These are phyloP conservation scores for Helminthosporium solani DNA, from an alignment of 2,329 filamentous ascomycete genomes.

Conservation along the genomic window DNA sequence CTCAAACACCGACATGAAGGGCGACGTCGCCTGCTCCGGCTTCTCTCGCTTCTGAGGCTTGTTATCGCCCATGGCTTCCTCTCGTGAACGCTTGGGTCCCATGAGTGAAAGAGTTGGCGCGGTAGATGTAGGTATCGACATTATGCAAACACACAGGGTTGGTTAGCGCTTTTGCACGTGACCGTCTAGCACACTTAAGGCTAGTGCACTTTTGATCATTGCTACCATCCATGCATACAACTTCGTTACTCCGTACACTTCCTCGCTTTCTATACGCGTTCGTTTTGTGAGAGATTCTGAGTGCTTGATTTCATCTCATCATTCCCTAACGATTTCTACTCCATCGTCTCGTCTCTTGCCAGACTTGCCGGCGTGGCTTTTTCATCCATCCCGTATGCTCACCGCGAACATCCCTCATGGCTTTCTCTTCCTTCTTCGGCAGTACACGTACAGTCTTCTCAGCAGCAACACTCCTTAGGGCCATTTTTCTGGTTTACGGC, in stretches of 20 bases:
- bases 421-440: slow-evolving; percentile 35
- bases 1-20: slow-evolving; percentile 73
- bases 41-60: slow-evolving; percentile 18
- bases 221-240: too few relatives aligned
- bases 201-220: slow-evolving; percentile 10
- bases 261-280: neutral
- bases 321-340: neutral
- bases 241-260: too few relatives aligned
- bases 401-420: slow-evolving; percentile 16
- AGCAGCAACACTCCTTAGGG: slow-evolving; percentile 62
- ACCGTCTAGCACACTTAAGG: slow-evolving; percentile 16
- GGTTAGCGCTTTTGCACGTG: slow-evolving; percentile 25
- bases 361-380: neutral
- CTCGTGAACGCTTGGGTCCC: slow-evolving; percentile 38
- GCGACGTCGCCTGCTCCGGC: slow-evolving; percentile 39
- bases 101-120: slow-evolving; percentile 19
- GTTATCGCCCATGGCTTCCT: slow-evolving; percentile 36
- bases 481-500: slow-evolving; percentile 78
- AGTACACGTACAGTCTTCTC: slow-evolving; percentile 44
- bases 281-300: too few relatives aligned
- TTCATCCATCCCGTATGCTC: neutral
- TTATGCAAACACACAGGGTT: slow-evolving; percentile 23
- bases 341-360: neutral
- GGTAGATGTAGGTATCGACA: slow-evolving; percentile 14
- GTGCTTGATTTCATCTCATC: too few relatives aligned